These are phyloP conservation scores for Albizia julibrissin DNA, from an alignment of 306 rosid genomes.

Conservation along the genomic window DNA sequence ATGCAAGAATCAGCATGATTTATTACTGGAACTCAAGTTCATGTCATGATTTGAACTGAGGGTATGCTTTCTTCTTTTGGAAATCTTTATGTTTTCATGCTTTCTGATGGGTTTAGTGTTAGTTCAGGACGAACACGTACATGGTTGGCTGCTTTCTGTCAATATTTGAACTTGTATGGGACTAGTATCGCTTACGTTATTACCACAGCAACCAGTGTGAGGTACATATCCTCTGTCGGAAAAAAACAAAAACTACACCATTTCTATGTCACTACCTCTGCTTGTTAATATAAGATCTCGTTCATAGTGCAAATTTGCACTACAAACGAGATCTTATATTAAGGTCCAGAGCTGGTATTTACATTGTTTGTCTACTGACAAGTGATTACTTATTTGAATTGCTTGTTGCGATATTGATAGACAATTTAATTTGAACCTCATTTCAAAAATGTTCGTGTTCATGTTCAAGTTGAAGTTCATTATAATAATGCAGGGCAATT, in stretches of 20 bases:
- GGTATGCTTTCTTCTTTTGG: neutral
- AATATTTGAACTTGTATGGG: slow-evolving; percentile 63
- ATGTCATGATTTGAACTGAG: neutral
- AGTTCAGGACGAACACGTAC: slow-evolving; percentile 2
- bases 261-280: neutral
- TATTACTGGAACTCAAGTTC: neutral
- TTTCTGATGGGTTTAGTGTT: neutral
- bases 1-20: neutral
- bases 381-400: neutral
- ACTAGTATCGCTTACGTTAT: slow-evolving; percentile 39
- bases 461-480: neutral
- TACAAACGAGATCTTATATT: too few relatives aligned
- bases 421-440: neutral
- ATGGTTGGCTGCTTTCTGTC: slow-evolving; percentile 51
- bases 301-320: too few relatives aligned
- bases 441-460: neutral
- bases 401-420: neutral
- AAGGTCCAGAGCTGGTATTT: neutral
- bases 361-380: neutral
- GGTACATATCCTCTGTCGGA: slow-evolving; percentile 40
- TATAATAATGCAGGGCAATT: slow-evolving; percentile 60
- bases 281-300: too few relatives aligned
- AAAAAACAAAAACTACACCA: neutral
- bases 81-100: neutral
- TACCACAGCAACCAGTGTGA: slow-evolving; percentile 30